These are phyloP conservation scores for Globisporangium paddicum DNA, from an alignment of 352 stramenopile species.

Conservation along the genomic window DNA sequence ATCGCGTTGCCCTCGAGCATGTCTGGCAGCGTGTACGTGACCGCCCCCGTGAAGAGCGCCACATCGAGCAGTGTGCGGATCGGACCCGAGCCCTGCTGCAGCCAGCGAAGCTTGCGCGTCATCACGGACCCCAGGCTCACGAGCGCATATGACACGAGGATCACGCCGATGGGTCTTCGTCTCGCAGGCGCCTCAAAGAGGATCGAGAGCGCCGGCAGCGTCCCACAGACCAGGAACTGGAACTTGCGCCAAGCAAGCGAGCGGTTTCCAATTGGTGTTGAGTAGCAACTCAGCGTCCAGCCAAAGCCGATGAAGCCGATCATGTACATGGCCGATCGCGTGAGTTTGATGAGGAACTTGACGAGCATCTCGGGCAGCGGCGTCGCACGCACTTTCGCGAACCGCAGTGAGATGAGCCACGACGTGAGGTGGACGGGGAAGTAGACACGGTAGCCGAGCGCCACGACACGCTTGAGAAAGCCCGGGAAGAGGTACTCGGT, in stretches of 20 bases:
- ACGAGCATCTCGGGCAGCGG: constrained; percentile 20
- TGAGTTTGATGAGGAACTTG: constrained; percentile 30
- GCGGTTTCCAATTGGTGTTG: constrained; percentile 29
- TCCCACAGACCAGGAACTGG: constrained; percentile 46
- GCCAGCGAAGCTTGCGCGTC: constrained; percentile 26
- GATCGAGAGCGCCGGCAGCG: constrained; percentile 39
- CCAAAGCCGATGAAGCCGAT: constrained; percentile 46
- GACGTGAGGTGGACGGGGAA: constrained; percentile 52
- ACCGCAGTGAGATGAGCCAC: constrained; percentile 41
- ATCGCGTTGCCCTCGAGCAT: constrained; percentile 26
- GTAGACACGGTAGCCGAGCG: constrained; percentile 42
- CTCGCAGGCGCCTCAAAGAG: constrained; percentile 47
- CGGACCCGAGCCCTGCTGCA: constrained; percentile 26
- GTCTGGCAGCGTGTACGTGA: constrained; percentile 35
- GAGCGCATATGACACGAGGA: constrained; percentile 58
- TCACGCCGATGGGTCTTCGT: constrained; percentile 44
- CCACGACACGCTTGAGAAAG: constrained; percentile 34
- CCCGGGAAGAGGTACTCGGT: constrained; percentile 33
- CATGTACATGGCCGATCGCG: constrained; percentile 48
- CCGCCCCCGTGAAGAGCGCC: constrained; percentile 23
- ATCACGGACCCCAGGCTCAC: constrained; percentile 44
- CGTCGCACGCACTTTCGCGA: constrained; percentile 30
- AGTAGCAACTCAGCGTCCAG: constrained; percentile 42
- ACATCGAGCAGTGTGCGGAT: constrained; percentile 35
- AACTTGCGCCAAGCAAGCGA: constrained; percentile 44